phyloP scores from a whole-genome alignment of 78 protist species.

The Pigoraptor vietnamica region DNA sequence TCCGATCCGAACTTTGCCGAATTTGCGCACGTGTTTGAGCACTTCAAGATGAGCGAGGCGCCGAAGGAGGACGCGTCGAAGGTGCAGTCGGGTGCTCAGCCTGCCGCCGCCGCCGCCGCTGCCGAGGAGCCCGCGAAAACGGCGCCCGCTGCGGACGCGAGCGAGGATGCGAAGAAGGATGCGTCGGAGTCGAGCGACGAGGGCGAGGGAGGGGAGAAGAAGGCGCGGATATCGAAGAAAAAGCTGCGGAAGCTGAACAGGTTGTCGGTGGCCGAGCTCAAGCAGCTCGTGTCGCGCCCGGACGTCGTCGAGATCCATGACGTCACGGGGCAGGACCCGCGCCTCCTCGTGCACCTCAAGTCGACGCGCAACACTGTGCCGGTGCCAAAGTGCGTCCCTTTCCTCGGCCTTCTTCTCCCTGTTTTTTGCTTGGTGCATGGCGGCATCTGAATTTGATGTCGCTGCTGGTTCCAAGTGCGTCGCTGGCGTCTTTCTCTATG shows the following conservation, averaged over 20 bases:
- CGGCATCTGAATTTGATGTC: no score
- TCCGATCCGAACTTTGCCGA: background rate
- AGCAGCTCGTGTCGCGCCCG: slow-evolving; percentile 78
- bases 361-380: slow-evolving; percentile 78
- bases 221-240: slow-evolving; percentile 48
- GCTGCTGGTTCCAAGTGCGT: no score
- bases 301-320: slow-evolving; percentile 79
- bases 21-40: background rate
- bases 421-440: no score
- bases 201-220: slow-evolving; percentile 25
- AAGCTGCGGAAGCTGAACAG: slow-evolving; percentile 50
- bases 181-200: background rate
- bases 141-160: background rate
- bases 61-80: background rate
- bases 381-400: no score
- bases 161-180: background rate
- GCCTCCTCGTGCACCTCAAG: slow-evolving; percentile 83
- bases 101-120: background rate
- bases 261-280: slow-evolving; percentile 79
- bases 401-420: no score
- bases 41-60: background rate
- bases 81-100: background rate
- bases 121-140: background rate
- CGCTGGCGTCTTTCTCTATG: no score
- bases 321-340: slow-evolving; percentile 86